phyloP scores from a whole-genome alignment of 1,139 yeast genomes.

The Sugiyamaella novakii region DNA sequence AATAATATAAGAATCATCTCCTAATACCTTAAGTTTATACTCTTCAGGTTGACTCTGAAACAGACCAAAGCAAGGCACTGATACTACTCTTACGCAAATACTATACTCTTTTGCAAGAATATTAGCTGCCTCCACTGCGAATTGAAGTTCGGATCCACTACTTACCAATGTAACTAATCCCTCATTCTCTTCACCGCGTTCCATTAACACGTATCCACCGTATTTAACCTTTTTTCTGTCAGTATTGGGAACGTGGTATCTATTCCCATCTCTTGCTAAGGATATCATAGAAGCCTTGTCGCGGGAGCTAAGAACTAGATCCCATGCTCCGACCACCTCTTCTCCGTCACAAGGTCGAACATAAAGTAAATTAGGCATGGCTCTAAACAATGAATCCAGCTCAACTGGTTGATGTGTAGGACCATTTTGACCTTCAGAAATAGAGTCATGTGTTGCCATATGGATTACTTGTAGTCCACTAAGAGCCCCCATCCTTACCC shows the following conservation, averaged over 20 bases:
- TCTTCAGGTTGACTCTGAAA: slow-evolving; percentile 19
- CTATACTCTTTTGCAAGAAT: slow-evolving; percentile 35
- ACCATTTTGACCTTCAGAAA: slow-evolving; percentile 48
- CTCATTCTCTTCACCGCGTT: not conserved
- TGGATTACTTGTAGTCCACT: slow-evolving; percentile 40
- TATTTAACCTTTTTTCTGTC: not conserved
- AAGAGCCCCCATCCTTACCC: slow-evolving; percentile 45
- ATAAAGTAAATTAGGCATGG: slow-evolving; percentile 41
- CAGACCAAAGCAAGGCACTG: slow-evolving; percentile 41
- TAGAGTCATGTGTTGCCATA: slow-evolving; percentile 48
- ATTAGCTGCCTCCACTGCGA: slow-evolving; percentile 39
- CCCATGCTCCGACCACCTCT: not conserved
- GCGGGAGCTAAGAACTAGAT: not conserved
- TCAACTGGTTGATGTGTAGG: slow-evolving; percentile 47
- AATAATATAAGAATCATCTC: slow-evolving; percentile 34
- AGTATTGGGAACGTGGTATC: not conserved
- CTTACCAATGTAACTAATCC: slow-evolving; percentile 38
- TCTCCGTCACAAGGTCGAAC: not conserved
- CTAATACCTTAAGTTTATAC: not conserved
- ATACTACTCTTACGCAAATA: slow-evolving; percentile 38
- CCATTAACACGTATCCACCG: not conserved
- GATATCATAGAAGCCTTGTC: not conserved
- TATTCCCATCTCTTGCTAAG: not conserved
- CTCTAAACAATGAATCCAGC: slow-evolving; percentile 41
- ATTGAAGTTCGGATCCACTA: slow-evolving; percentile 39